phyloP scores from a whole-genome alignment of 2,329 filamentous ascomycete genomes.

The Phialophora verrucosa region DNA sequence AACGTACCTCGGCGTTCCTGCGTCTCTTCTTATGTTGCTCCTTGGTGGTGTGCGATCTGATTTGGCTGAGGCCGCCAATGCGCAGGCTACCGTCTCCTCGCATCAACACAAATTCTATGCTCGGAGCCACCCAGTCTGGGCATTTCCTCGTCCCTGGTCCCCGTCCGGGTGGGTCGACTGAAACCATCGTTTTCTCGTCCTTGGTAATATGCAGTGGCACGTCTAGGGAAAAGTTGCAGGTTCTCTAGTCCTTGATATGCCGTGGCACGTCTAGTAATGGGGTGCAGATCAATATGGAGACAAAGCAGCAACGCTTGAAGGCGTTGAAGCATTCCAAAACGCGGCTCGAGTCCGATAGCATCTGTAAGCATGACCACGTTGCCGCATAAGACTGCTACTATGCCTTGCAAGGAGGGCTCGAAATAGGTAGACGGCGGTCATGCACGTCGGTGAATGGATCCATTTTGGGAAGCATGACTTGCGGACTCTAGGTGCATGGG shows the following conservation, averaged over 20 bases:
- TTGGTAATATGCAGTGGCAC: too few relatives aligned
- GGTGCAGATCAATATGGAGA: neutral
- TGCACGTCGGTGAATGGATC: neutral
- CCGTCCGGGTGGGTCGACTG: neutral
- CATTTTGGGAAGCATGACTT: neutral
- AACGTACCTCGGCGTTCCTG: neutral
- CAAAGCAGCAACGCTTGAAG: neutral
- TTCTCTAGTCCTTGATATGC: neutral
- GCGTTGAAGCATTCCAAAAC: neutral
- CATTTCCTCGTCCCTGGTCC: neutral
- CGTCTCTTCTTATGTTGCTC: conserved; percentile 1
- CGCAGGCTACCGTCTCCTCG: neutral
- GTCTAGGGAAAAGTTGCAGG: too few relatives aligned
- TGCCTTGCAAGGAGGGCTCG: neutral
- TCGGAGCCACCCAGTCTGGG: neutral
- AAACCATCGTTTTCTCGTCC: neutral
- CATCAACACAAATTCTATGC: neutral
- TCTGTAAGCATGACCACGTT: too few relatives aligned
- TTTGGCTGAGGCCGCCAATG: neutral
- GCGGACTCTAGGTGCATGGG: too few relatives aligned
- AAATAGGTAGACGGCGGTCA: neutral
- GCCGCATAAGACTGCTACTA: neutral
- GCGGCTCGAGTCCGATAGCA: too few relatives aligned
- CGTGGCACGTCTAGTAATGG: neutral
- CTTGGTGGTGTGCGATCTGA: neutral